These are phyloP conservation scores for Nitzschia sp. DNA, from an alignment of 108 stramenopile genomes.

Conservation along the genomic window DNA sequence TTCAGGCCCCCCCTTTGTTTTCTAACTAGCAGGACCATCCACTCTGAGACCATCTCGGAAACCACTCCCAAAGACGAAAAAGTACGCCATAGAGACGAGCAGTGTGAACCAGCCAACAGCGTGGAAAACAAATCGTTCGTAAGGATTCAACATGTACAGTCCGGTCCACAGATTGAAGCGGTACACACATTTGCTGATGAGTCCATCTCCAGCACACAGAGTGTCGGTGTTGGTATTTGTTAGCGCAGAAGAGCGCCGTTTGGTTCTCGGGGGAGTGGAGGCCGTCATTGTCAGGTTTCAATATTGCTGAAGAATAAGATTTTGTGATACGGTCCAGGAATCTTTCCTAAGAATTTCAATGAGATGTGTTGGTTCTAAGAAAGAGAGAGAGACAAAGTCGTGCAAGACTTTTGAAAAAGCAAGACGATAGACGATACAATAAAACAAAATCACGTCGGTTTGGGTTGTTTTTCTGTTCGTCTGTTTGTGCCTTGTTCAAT, in stretches of 20 bases:
- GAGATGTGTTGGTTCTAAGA: no score
- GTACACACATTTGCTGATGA: conserved; percentile 51
- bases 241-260: conserved; percentile 28
- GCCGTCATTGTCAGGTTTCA: neutral
- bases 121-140: conserved; percentile 65
- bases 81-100: conserved; percentile 29
- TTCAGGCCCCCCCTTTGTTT: neutral
- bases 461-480: no score
- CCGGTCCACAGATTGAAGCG: conserved; percentile 84
- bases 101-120: conserved; percentile 51
- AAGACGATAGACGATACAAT: no score
- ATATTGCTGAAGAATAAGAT: no score
- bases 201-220: conserved; percentile 44
- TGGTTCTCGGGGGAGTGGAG: conserved; percentile 10
- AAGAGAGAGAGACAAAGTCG: no score
- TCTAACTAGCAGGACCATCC: neutral
- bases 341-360: no score
- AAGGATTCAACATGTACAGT: conserved; percentile 79
- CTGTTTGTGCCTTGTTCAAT: no score
- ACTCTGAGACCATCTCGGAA: conserved; percentile 17
- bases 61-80: conserved; percentile 39
- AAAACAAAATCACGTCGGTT: no score
- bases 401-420: no score
- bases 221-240: conserved; percentile 80
- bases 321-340: no score